phyloP scores from a whole-genome alignment of 1,139 yeast genomes.

The Scheffersomyces segobiensis region DNA sequence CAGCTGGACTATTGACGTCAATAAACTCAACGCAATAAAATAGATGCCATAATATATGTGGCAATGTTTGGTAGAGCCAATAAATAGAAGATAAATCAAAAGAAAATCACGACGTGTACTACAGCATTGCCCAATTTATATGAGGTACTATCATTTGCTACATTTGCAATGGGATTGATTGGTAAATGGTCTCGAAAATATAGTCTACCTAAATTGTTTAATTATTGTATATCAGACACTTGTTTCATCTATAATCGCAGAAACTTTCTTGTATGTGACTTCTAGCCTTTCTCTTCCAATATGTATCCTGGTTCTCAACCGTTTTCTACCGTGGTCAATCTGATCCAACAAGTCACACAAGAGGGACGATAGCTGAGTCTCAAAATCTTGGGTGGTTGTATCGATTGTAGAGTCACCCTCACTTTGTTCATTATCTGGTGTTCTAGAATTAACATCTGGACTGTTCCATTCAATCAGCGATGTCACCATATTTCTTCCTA shows the following conservation, averaged over 20 bases:
- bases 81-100: too few species aligned
- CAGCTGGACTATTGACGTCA: slow-evolving; percentile 40
- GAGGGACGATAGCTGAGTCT: neutral
- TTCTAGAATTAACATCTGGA: neutral
- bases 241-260: neutral
- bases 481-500: neutral
- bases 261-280: neutral
- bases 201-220: neutral
- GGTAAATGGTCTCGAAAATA: slow-evolving; percentile 20
- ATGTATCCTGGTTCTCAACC: neutral
- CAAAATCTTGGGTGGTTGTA: neutral
- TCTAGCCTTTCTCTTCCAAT: neutral
- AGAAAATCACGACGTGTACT: too few species aligned
- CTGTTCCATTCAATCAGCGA: neutral
- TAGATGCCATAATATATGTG: neutral
- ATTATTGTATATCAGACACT: neutral
- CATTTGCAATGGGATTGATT: slow-evolving; percentile 22
- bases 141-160: slow-evolving; percentile 15
- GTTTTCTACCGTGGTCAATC: neutral
- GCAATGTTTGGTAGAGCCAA: too few species aligned
- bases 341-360: neutral
- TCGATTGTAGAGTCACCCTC: neutral
- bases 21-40: neutral
- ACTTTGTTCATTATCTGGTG: neutral
- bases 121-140: too few species aligned